Percentiles rank a stretch among this genome's conserved stretches.
Evolutionary conservation across 169 alveolate species (phyloP).

Genomic region (Eimeria acervulina): DNA sequence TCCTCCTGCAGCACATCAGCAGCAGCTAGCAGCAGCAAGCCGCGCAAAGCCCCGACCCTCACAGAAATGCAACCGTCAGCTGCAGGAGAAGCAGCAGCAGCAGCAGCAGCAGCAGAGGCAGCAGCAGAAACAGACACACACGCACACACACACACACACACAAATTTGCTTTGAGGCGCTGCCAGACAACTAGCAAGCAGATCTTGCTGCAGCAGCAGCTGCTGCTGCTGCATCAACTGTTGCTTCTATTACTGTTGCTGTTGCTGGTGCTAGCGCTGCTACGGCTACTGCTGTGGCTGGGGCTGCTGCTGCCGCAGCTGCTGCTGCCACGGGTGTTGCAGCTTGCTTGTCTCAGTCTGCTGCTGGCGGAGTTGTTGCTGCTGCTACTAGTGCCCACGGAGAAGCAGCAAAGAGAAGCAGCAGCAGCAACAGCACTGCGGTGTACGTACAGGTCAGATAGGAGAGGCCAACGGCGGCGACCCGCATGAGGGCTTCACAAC

Average conservation of each 20-base stretch:
- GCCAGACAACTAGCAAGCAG: background rate
- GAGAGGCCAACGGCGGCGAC: constrained; percentile 59
- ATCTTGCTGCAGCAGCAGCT: background rate
- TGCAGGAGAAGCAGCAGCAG: constrained; percentile 55
- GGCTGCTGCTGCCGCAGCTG: background rate
- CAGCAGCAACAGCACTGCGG: background rate
- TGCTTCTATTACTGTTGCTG: background rate
- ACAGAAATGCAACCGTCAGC: constrained; percentile 59
- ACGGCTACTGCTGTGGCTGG: too few relatives aligned
- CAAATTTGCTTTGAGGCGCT: background rate
- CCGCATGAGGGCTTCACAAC: constrained; percentile 54
- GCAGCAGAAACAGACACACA: background rate
- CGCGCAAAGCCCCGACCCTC: constrained; percentile 68
- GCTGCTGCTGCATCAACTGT: background rate
- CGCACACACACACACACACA: background rate
- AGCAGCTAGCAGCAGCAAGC: constrained; percentile 50
- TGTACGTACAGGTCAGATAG: constrained; percentile 64
- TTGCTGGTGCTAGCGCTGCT: background rate
- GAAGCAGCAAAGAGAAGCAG: background rate
- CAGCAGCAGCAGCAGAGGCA: constrained; percentile 57
- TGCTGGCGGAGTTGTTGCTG: too few relatives aligned
- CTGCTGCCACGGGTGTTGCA: too few relatives aligned
- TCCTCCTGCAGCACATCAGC: constrained; percentile 53
- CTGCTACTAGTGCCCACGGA: too few relatives aligned
- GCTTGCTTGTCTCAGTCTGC: too few relatives aligned